Evolutionary conservation across 139 green algal genomes (phyloP).

Genomic region (Chlamydomonas sphaeroides): DNA sequence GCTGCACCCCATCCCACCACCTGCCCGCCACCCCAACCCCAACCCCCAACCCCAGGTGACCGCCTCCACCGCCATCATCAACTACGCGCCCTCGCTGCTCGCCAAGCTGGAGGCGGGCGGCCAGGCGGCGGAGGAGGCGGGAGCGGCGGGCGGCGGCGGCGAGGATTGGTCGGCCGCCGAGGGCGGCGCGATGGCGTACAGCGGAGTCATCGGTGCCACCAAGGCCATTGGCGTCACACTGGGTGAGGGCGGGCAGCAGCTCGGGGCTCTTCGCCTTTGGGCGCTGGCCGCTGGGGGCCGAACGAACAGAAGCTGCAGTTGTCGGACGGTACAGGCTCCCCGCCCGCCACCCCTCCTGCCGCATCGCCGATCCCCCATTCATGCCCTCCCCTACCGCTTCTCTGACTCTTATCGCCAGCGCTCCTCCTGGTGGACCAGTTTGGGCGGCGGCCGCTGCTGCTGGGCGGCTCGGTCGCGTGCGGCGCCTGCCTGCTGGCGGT

Average conservation of each 20-base stretch:
- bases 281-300: too few species aligned
- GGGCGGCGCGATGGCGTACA: conserved; percentile 62
- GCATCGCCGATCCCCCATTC: too few species aligned
- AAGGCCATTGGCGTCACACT: conserved; percentile 66
- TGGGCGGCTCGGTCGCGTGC: conserved; percentile 68
- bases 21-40: too few species aligned
- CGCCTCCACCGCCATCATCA: conserved; percentile 79
- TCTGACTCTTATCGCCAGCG: conserved; percentile 37
- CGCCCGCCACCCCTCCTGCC: too few species aligned
- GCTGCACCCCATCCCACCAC: too few species aligned
- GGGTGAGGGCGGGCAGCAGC: conserved; percentile 27
- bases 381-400: too few species aligned
- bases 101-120: background rate
- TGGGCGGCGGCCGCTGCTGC: conserved; percentile 80
- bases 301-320: too few species aligned
- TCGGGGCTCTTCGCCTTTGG: too few species aligned
- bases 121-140: background rate
- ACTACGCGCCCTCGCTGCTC: conserved; percentile 80
- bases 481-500: conserved; percentile 22
- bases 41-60: conserved; percentile 8
- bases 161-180: background rate
- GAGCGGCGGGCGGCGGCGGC: conserved; percentile 23
- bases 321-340: too few species aligned
- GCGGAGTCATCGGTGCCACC: conserved; percentile 58
- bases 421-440: conserved; percentile 72